Evolutionary conservation across 1,139 yeast species (phyloP), one percentile per base, ranked within the genome.

Genomic region (Candida tropicalis): DNA sequence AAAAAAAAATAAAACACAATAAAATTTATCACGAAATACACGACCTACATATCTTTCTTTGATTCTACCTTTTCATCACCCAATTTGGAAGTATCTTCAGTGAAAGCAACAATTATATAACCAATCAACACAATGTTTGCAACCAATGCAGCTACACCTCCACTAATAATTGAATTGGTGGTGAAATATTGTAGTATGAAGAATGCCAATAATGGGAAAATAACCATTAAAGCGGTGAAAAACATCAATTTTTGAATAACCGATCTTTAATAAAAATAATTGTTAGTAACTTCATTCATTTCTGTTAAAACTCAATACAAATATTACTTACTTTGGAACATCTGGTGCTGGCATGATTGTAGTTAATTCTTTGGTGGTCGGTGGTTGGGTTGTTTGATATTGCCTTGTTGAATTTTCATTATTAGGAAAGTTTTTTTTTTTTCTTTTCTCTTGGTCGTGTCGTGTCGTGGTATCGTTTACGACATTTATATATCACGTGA

Each of bases 81-180:
- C 12, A 62, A 57, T 26, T 63, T 63, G 10, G 67, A 59, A n/a
- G 82, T 68, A 44, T 87, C 90, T 61, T 93, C 99, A 20, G 77
- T 77, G 62, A 91, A 90, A 0, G 99, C 98, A 41, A 81, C 91
- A 13, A 89, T 73, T 17, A 93, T 86, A 59, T 88, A 93, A 2
- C 91, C 93, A 43, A 91, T 79, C 53, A 93, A 75, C 28, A 93
- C 97, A 11, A 87, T 66, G 60, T 93, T 93, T 36, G 97, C 98
- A 39, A 82, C 82, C 15, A 83, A 70, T 0, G 98, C 98, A 25
- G 97, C 96, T 13, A 84, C 60, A 4, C 97, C 97, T 27, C 99
- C 99, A 43, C 96, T 86, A 38, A 84, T 68, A 12, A 90, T 67
- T 4, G 96, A 79, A 56, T 81, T 87, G 38, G 65, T 77, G 51